Evolutionary conservation across 768 basidiomycete species (phyloP), one percentile per base, ranked within the genome.

Genomic region (Hericium erinaceus): DNA sequence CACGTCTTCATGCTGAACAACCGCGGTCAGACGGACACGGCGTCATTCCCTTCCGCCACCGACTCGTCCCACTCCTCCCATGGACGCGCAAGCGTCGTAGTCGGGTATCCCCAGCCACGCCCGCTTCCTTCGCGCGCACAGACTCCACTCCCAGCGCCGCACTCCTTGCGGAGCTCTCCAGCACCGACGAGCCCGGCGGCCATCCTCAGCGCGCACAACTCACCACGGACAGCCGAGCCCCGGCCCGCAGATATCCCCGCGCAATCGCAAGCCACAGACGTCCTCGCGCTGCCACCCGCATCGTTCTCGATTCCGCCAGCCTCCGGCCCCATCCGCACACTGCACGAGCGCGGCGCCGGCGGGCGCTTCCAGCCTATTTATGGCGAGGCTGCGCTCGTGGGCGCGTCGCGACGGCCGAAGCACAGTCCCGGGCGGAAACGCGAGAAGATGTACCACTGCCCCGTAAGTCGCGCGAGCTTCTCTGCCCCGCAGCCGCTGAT

Each of bases 61-160:
- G 48, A 55, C n/a, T 57, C 58, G n/a, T 40, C 41, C 20, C 61
- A 58, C 44, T 54, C 61, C 56, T 39, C 52, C 51, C 44, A 52
- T 22, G 54, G 63, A 49, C 55, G 39, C 28, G 56, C 64, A 9
- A 62, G 64, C 48, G 59, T 64, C 59, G 67, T 70, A 48, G 55
- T 66, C 57, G 65, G 66, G 61, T 70, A 71, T 59, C 70, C 70
- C 0, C 69, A 69, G n/a, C 64, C 69, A 11, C 63, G 66, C 26
- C 61, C 68, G 2, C 69, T 68, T 13, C 60, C 62, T 6, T 58
- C 59, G 9, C 63, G 61, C 20, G 51, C 52, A 39, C 60, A 39
- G 60, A 56, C 59, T 40, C 58, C 48, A 38, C 58, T 54, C 39
- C 59, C 41, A 24, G 56, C 52, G 46, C 48, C 58, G 52, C 54